These are phyloP conservation scores for Fusarium dimerum DNA, from an alignment of 2,329 filamentous ascomycete species.

Conservation along the genomic window DNA sequence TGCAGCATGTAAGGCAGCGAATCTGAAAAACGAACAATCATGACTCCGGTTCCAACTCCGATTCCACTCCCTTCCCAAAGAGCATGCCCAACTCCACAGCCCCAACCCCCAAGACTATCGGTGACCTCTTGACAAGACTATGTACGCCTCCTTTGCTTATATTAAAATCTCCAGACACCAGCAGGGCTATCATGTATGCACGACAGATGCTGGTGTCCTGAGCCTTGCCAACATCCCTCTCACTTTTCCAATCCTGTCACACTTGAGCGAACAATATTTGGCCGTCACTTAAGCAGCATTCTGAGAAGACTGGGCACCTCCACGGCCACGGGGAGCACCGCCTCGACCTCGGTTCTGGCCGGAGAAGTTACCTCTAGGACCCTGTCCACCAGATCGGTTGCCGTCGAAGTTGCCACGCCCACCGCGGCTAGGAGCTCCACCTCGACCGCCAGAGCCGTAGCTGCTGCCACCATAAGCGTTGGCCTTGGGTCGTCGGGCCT, in stretches of 20 bases:
- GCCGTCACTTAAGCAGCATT: conserved; percentile 48
- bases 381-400: conserved; percentile 61
- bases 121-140: neutral
- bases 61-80: conserved; percentile 28
- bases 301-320: conserved; percentile 53
- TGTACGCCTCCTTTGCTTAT: conserved; percentile 1
- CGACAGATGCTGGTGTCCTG: neutral
- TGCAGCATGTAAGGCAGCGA: conserved; percentile 33
- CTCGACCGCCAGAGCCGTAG: conserved; percentile 62
- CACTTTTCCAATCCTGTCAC: neutral
- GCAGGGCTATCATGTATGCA: neutral
- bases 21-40: conserved; percentile 34
- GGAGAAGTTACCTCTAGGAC: conserved; percentile 69
- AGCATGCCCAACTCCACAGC: conserved; percentile 31
- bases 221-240: neutral
- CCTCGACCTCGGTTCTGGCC: conserved; percentile 67
- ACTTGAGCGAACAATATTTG: neutral
- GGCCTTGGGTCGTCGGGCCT: conserved; percentile 81
- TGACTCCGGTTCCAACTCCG: conserved; percentile 36
- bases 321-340: conserved; percentile 64
- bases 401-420: conserved; percentile 68
- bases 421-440: conserved; percentile 56
- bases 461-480: conserved; percentile 70
- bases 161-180: conserved; percentile 4
- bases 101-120: conserved; percentile 6